Evolutionary conservation across 768 basidiomycete species (phyloP), one percentile per base, ranked within the genome.

Genomic region (Hygrophorus russula): DNA sequence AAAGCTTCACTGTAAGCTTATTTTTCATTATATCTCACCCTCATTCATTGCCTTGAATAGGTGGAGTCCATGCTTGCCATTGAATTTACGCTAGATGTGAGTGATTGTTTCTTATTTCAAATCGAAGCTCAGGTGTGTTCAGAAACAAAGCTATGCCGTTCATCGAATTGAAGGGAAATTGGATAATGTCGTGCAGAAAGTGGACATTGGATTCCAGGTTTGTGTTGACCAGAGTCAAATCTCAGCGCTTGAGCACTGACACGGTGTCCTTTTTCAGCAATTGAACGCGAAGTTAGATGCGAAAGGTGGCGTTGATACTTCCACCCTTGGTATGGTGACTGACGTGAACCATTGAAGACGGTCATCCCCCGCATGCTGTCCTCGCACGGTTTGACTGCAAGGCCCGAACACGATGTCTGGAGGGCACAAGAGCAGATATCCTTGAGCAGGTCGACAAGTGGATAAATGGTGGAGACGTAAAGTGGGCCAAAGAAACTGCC

Each of bases 1-100:
- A 47, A 29, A 36, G 18, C 20, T 47, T 47, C 40, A 44, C 20
- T 12, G 46, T 47, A 36, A 13, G 33, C 20, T 2, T 30, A 6
- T 19, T 5, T 7, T 4, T 12, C 15, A 9, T 20, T n/a, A n/a
- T n/a, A n/a, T n/a, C n/a, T n/a, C n/a, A n/a, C 32, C 4, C 24
- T 24, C 24, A 24, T 24, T 24, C 4, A 24, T 24, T 24, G 24
- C 10, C 17, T 35, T 3, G 28, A 18, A 20, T 35, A 44, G 42
- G 14, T 44, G 6, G 33, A 13, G 18, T 20, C 42, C 5, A 36
- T 20, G 33, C 33, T 36, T 20, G 33, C 20, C 18, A 44, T 38
- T 28, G 43, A 44, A 27, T 35, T 35, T 35, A n/a, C 33, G 33
- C 17, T 17, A 5, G 33, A 17, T 13, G 33, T 35, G 33, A 35